Base-by-base conservation (phyloP, 305 asterid species). In the Fraxinus velutina region DNA sequence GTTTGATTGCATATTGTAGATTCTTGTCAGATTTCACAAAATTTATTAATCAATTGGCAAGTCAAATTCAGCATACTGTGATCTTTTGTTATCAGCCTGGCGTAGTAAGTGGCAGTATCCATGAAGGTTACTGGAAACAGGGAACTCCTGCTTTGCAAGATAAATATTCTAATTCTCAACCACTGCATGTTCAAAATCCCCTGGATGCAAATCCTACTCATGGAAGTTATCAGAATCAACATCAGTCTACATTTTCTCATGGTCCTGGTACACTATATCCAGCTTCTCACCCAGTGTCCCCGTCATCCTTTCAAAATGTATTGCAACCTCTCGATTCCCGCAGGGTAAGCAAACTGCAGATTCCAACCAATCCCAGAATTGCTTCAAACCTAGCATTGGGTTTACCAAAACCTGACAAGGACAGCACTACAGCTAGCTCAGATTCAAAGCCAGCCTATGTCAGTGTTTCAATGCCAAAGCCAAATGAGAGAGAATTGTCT, bases 351-450 rank as follows among this genome's bases (percentile, higher is more conserved):
- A 94, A 91, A 85, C 21, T 93, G 86, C 99, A 96, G 88, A 94
- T 96, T 82, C 98, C 98, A 7, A 94, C 97, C 82, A 96, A 96
- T 88, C 98, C 98, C 77, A 93, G 97, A 91, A 94, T 96, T 87
- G 91, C 93, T 89, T 85, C 98, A 70, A 94, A 83, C 86, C 76
- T 92, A 84, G 86, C 90, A 78, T 75, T 50, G 84, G 86, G 89
- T 85, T 71, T 85, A 75, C 86, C 89, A 57, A 94, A 90, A 88
- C 84, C 82, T 57, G 96, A 94, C 74, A 92, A 89, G 87, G 96
- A 91, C 78, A 80, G 82, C 83, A 81, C 91, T 78, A 57, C 86
- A 83, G 75, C 83, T 75, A 84, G 73, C 85, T 77, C 89, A 68
- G 82, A 84, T 29, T 83, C 89, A 79, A 91, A 89, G 86, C 99